phyloP scores from a whole-genome alignment of 495 filamentous ascomycete species.

The Penicillium turbatum region DNA sequence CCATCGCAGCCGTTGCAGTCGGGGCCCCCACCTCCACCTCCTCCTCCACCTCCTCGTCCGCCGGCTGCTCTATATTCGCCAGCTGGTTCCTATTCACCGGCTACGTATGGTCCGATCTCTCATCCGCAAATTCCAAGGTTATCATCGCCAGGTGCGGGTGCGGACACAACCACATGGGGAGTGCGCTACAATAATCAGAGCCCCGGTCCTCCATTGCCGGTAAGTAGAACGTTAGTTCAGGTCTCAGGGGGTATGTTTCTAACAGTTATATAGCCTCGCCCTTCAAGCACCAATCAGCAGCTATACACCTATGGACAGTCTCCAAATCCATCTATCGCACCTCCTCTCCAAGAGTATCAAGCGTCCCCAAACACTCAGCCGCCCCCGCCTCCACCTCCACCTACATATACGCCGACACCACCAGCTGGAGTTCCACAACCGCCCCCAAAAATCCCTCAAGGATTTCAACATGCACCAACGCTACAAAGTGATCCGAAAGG shows the following conservation, averaged over 20 bases:
- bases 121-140: conserved; percentile 17
- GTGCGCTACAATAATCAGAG: conserved; percentile 44
- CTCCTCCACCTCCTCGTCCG: conserved; percentile 19
- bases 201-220: conserved; percentile 43
- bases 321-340: conserved; percentile 11
- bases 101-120: conserved; percentile 38
- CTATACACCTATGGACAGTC: conserved; percentile 21
- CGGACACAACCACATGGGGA: conserved; percentile 41
- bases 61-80: conserved; percentile 32
- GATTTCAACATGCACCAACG: conserved; percentile 23
- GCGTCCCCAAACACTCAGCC: conserved; percentile 11
- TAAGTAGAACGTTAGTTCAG: conserved; percentile 24
- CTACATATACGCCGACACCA: conserved; percentile 25
- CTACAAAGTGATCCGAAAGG: conserved; percentile 15
- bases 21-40: conserved; percentile 13
- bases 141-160: conserved; percentile 21
- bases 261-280: conserved; percentile 35
- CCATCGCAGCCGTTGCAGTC: conserved; percentile 18
- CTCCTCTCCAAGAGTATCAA: conserved; percentile 17
- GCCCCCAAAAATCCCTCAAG: conserved; percentile 39
- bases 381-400: conserved; percentile 14
- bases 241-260: neutral
- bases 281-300: conserved; percentile 32
- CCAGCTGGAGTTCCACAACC: conserved; percentile 35
- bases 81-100: conserved; percentile 36